phyloP scores from a whole-genome alignment of 108 stramenopile species.

The Pelagomonas calceolata region DNA sequence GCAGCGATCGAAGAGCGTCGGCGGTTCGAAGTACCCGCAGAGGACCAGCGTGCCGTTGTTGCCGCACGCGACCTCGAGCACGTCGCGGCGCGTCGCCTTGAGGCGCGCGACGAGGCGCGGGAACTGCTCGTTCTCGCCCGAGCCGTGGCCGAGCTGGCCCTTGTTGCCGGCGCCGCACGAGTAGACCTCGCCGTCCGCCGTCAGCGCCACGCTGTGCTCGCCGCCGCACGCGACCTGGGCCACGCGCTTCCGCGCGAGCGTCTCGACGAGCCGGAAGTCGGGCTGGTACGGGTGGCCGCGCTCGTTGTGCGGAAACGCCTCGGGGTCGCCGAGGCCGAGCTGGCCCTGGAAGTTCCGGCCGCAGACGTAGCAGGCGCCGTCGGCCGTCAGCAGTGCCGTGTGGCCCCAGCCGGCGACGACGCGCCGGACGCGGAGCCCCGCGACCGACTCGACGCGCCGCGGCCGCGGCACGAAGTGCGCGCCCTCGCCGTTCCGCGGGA shows the following conservation, averaged over 20 bases:
- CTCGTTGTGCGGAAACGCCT: constrained; percentile 20
- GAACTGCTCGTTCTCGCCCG: constrained; percentile 11
- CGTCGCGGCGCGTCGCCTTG: constrained; percentile 1
- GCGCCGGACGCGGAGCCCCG: neutral
- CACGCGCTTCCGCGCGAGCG: constrained; percentile 2
- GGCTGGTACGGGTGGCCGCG: constrained; percentile 26
- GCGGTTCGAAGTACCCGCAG: neutral
- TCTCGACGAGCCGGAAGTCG: neutral
- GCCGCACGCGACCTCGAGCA: neutral
- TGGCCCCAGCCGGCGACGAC: constrained; percentile 43
- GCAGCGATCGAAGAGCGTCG: neutral
- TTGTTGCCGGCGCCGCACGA: constrained; percentile 18
- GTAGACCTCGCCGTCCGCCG: constrained; percentile 30
- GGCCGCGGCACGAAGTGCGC: constrained; percentile 24
- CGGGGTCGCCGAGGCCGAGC: constrained; percentile 40
- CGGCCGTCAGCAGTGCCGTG: constrained; percentile 25
- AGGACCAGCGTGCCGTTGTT: neutral
- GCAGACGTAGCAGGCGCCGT: constrained; percentile 38
- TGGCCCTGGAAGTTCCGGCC: constrained; percentile 38
- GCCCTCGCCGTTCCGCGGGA: constrained; percentile 22
- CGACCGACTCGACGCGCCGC: constrained; percentile 16
- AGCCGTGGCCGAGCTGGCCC: constrained; percentile 41
- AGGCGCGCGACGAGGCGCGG: constrained; percentile 16
- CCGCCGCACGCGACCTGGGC: constrained; percentile 31
- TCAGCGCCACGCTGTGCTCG: constrained; percentile 29